Base-by-base conservation (phyloP, 2,329 filamentous ascomycete species). In the Magnaporthales sp. region DNA sequence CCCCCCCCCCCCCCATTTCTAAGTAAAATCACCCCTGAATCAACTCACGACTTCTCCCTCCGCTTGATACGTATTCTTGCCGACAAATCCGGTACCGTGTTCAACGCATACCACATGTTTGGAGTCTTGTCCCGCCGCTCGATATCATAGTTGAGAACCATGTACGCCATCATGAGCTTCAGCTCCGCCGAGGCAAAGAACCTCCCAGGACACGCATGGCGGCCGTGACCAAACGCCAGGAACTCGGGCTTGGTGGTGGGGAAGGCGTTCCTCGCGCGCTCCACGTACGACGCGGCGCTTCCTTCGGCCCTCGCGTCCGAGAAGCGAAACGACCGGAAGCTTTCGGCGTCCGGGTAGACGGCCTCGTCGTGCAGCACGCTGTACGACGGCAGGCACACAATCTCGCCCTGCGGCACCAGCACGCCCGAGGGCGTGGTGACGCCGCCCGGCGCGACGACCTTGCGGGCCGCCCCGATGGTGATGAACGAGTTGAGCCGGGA, bases 101-200 rank as follows among this genome's bases (percentile, higher is more conserved):
- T 51, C 19, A 51, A 5, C 15, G 15, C 38, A n/a, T 7, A n/a
- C 38, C 38, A 51, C 38, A 51, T 51, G 11, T 10, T 13, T 2
- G 38, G 38, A 1, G 38, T 51, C 38, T 58, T 58, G 13, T 58
- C 22, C 1, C n/a, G 24, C 54, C 4, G n/a, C 9, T 19, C 19
- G 3, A 79, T 76, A 60, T 79, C 76, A 66, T 77, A 79, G 5
- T 74, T 71, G 24, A 74, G 31, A 2, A 74, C 72, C 22, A 78
- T 76, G 65, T 77, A 73, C 1, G 72, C 73, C 29, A 78, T 66
- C 13, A 75, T 70, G 38, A 78, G 73, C 70, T 79, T 79, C 27
- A 79, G 70, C 69, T 78, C 75, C 64, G 76, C 75, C 5, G 75
- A 69, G 15, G 77, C 76, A 64, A 79, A 78, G 73, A 79, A 78